Evolutionary conservation across 192 early-diverging fungal species (phyloP).

Genomic region (Backusella macrospora): DNA sequence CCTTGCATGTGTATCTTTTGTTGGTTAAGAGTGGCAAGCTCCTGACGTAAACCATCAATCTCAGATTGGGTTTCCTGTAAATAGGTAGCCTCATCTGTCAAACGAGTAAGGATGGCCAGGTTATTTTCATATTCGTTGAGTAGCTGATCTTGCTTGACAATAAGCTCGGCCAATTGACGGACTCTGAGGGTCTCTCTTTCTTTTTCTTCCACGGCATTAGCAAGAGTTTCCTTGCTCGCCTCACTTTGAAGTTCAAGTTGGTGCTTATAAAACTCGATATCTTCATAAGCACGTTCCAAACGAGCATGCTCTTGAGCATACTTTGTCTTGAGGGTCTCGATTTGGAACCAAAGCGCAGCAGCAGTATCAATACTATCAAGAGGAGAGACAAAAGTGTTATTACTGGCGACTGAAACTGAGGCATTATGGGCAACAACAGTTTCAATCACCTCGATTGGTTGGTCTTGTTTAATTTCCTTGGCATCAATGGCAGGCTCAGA

Average conservation of each 20-base stretch:
- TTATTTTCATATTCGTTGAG: conserved; percentile 19
- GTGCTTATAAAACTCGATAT: conserved; percentile 17
- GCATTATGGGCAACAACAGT: neutral
- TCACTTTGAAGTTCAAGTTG: conserved; percentile 14
- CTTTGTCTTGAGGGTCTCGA: conserved; percentile 9
- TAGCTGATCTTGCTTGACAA: conserved; percentile 23
- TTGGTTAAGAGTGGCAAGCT: neutral
- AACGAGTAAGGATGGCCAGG: neutral
- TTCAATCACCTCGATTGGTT: neutral
- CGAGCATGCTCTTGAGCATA: conserved; percentile 1
- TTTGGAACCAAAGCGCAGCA: conserved; percentile 17
- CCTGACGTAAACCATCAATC: conserved; percentile 13
- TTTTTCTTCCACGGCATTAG: conserved; percentile 8
- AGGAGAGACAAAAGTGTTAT: neutral
- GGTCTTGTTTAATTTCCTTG: conserved; percentile 4
- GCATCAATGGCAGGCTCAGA: neutral
- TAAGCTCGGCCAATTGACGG: conserved; percentile 19
- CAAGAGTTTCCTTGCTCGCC: neutral
- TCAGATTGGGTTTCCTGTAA: conserved; percentile 3
- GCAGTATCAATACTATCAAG: neutral
- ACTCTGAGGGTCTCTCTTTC: conserved; percentile 10
- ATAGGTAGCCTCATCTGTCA: conserved; percentile 17
- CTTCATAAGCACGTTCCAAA: neutral
- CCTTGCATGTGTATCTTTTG: conserved; percentile 13
- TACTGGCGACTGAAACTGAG: conserved; percentile 1